Base-by-base conservation (phyloP, 306 rosid species). In the Sesbania bispinosa region DNA sequence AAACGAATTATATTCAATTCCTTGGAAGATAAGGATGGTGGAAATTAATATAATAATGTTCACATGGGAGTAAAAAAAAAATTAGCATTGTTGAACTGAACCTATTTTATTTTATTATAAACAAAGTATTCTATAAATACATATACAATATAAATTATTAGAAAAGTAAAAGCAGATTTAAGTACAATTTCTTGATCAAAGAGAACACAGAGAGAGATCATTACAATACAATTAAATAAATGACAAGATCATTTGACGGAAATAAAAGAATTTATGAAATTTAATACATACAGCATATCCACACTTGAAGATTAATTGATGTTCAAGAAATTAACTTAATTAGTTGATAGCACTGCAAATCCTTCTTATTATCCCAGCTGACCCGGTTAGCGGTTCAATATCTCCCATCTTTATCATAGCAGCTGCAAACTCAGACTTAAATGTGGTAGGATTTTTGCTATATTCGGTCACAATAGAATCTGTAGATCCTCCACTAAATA, bases 381-480 rank as follows among this genome's bases (percentile, higher is more conserved):
- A 74, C 0, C 73, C 80, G 0, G 73, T 80, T 13, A 80, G 13
- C 0, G 83, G 71, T 21, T 30, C 1, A 50, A 73, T 73, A 59
- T 79, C 79, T 39, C 76, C 83, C 84, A 80, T 80, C 21, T 80
- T 80, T 1, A 80, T 61, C 84, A 80, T 80, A 14, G 84, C 84
- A 61, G 84, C 67, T 0, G 77, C 80, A 18, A 80, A 80, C 1
- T 80, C 80, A 0, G 80, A 80, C 11, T 80, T 80, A 4, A 80
- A 80, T 0, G 77, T 43, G 5, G 77, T 74, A 0, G 84, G 84
- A 41, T 80, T 74, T 3, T 65, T 13, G 59, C 76, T 71, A 9
- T 81, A 81, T n/a, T 81, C 76, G 0, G 78, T 29, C 1, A 81
- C 76, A 20, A 71, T 29, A 8, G 45, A 5, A 14, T 71, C 79